A percentile compares a stretch with the other conserved stretches of the same genome.
These are phyloP conservation scores for Sporothrix dimorphospora DNA, from an alignment of 2,329 filamentous ascomycete genomes.

Conservation along the genomic window DNA sequence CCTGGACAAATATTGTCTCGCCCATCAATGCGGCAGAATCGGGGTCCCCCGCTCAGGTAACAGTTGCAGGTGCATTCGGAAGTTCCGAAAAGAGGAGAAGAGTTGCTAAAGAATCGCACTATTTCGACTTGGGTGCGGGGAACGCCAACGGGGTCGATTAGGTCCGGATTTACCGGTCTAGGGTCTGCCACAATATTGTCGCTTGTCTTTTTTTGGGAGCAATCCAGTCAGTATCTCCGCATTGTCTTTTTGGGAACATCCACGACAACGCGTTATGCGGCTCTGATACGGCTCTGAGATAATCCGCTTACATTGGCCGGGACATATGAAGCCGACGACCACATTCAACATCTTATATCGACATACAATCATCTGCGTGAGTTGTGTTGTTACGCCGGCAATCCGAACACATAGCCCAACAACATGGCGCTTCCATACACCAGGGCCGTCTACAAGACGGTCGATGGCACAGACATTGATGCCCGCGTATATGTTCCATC, in stretches of 20 bases:
- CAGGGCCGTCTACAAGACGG: constrained; percentile 6
- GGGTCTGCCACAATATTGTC: background rate
- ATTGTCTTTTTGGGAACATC: background rate
- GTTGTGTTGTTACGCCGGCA: too few species aligned
- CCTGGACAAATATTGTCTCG: background rate
- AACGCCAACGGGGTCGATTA: background rate
- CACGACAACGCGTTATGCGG: background rate
- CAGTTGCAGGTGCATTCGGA: background rate
- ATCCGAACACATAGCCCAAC: too few species aligned
- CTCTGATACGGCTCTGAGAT: background rate
- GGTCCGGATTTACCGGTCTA: background rate
- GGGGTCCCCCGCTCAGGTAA: background rate
- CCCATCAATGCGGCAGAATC: background rate
- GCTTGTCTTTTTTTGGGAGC: background rate
- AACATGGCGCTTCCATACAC: background rate
- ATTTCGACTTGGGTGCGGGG: background rate
- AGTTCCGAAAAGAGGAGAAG: background rate
- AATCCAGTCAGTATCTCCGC: background rate
- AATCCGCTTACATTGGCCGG: background rate
- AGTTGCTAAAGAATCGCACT: too few species aligned
- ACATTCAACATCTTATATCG: background rate
- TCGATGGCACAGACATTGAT: background rate
- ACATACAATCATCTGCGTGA: too few species aligned
- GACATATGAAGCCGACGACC: background rate
- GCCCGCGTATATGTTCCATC: background rate